phyloP scores from a whole-genome alignment of 345 rosid species.

The Microthlaspi erraticum region DNA sequence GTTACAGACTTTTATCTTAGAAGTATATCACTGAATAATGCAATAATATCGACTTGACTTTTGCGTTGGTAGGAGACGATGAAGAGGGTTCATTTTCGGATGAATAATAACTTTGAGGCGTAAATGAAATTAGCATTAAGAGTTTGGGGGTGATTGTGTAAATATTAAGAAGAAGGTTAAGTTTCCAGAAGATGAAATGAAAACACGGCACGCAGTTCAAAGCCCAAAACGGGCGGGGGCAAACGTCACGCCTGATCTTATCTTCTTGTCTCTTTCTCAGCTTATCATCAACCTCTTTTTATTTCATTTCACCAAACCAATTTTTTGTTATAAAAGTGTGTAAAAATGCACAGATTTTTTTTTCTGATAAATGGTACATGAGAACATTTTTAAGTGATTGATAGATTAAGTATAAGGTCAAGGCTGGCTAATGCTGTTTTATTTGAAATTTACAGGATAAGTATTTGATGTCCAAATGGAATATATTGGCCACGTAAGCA shows the following conservation, averaged over 20 bases:
- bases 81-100: neutral
- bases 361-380: neutral
- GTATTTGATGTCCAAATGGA: neutral
- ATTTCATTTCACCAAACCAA: neutral
- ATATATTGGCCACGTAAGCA: neutral
- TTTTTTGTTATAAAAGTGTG: neutral
- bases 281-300: neutral
- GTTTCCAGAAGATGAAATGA: conserved; percentile 19
- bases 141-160: neutral
- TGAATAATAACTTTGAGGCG: neutral
- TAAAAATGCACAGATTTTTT: neutral
- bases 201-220: conserved; percentile 43
- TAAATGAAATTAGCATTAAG: neutral
- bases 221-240: conserved; percentile 39
- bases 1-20: neutral
- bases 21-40: neutral
- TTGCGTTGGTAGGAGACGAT: too few species aligned
- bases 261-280: conserved; percentile 12
- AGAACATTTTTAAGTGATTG: neutral
- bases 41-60: neutral
- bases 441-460: conserved; percentile 9
- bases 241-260: conserved; percentile 42
- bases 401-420: neutral
- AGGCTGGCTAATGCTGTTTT: conserved; percentile 19
- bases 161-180: neutral